Base-by-base conservation (phyloP, 108 stramenopile species). In the Fistulifera pelliculosa region DNA sequence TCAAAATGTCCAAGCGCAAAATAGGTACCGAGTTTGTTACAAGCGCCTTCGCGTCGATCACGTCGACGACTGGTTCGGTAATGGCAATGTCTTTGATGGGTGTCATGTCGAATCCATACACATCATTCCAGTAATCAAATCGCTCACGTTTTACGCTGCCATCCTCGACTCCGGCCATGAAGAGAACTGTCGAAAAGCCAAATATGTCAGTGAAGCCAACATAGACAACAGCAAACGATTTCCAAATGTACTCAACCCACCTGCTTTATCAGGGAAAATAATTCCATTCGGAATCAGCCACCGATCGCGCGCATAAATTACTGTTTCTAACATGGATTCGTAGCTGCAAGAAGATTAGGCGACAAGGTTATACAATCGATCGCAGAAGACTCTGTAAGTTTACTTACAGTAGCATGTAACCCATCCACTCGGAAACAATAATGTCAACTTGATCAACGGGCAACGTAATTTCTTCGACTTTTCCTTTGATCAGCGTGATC, bases 381-480 rank as follows among this genome's bases (percentile, higher is more conserved):
- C n/a, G n/a, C n/a, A n/a, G n/a, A n/a, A n/a, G n/a, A n/a, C n/a
- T n/a, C n/a, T n/a, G n/a, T n/a, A n/a, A 35, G 6, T 35, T 6
- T 35, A 35, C 31, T 35, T 8, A 35, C 31, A 35, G 31, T 38
- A 98, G 63, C 56, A 94, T 95, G 74, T 98, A 98, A 27, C 98
- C 98, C 94, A 99, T 99, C 96, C 96, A 97, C 75, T 99, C 98
- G 25, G 90, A 92, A 5, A 99, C 76, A 49, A 99, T 96, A 25
- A 98, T 83, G 69, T 99, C 98, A 16, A 96, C 94, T n/a, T 83
- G 28, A 1, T 48, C 45, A 7, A 89, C 87, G 1, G 85, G 90
- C 1, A 96, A 62, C 22, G 90, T 74, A 24, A 97, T 73, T 27
- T 96, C 96, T 68, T 99, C 98, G 24, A 90, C 70, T 48, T 94